These are phyloP conservation scores for Pterocarpus santalinus DNA, from an alignment of 306 rosid species.

Conservation along the genomic window DNA sequence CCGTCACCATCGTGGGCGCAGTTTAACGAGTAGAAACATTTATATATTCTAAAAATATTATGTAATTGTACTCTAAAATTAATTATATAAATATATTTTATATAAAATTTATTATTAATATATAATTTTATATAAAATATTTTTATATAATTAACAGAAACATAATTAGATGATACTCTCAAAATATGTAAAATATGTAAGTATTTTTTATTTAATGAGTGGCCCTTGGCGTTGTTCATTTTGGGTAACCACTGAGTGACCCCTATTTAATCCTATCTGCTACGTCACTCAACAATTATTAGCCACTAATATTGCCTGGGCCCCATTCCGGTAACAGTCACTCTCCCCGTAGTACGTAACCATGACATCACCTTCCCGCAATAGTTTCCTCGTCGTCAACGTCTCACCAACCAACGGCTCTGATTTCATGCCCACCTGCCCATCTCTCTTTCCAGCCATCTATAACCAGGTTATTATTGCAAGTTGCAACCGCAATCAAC, in stretches of 20 bases:
- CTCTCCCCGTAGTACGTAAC: slow-evolving; percentile 26
- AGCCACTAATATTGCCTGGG: not conserved
- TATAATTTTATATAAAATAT: no score
- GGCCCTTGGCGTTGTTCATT: no score
- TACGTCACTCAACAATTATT: slow-evolving; percentile 26
- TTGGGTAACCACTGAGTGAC: not conserved
- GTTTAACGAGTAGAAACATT: no score
- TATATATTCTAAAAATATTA: no score
- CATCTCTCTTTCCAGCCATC: not conserved
- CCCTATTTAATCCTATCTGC: not conserved
- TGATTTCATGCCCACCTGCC: not conserved
- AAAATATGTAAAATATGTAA: no score
- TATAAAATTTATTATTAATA: no score
- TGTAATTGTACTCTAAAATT: no score
- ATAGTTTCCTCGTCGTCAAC: not conserved
- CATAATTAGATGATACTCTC: no score
- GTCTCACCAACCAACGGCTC: slow-evolving; percentile 41
- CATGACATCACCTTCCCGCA: slow-evolving; percentile 47
- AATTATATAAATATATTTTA: no score
- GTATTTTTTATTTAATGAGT: no score
- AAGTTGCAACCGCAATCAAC: not conserved
- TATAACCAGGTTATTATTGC: not conserved
- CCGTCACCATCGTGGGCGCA: no score
- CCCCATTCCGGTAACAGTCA: slow-evolving; percentile 28
- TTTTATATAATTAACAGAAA: no score